Percentiles rank a stretch among this genome's conserved stretches.
Evolutionary conservation across 176 grass and related monocot genomes (phyloP).

Genomic region (Eragrostis nindensis): DNA sequence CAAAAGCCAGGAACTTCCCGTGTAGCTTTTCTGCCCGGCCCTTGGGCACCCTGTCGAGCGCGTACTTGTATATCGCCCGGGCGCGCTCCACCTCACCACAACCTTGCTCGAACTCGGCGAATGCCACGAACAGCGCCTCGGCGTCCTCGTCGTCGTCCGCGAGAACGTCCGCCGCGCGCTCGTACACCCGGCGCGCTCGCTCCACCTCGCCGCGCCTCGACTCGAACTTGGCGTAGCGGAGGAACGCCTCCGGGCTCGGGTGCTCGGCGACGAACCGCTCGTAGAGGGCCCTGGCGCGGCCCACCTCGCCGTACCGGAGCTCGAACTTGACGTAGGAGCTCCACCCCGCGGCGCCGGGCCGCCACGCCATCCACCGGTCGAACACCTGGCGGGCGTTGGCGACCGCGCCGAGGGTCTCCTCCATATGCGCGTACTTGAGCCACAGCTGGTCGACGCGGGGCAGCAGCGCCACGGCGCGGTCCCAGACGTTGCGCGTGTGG

Average conservation of each 20-base stretch:
- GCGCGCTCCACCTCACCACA: slow-evolving; percentile 66
- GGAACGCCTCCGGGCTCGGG: slow-evolving; percentile 60
- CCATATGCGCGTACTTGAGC: slow-evolving; percentile 94
- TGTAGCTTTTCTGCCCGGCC: slow-evolving; percentile 71
- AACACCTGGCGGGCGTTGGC: slow-evolving; percentile 79
- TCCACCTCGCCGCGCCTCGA: too few species aligned
- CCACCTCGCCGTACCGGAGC: slow-evolving; percentile 65
- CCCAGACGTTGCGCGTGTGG: slow-evolving; percentile 87
- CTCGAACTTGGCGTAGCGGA: slow-evolving; percentile 70
- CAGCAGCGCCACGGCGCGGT: slow-evolving; percentile 81
- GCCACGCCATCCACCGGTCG: slow-evolving; percentile 91
- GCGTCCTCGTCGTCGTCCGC: slow-evolving; percentile 56
- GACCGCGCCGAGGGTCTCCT: slow-evolving; percentile 69
- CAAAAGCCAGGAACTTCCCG: slow-evolving; percentile 68
- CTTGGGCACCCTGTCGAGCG: slow-evolving; percentile 73
- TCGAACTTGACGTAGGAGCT: slow-evolving; percentile 83
- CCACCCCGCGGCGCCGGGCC: slow-evolving; percentile 64
- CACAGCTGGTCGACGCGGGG: slow-evolving; percentile 86
- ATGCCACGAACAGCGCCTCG: slow-evolving; percentile 63
- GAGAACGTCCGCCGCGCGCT: slow-evolving; percentile 63
- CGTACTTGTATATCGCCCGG: slow-evolving; percentile 65
- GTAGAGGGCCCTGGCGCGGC: slow-evolving; percentile 57
- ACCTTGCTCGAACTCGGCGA: slow-evolving; percentile 83
- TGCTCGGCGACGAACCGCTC: slow-evolving; percentile 70
- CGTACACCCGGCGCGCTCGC: slow-evolving; percentile 49